Evolutionary conservation across 345 rosid species (phyloP), one percentile per base, ranked within the genome.

Genomic region (Eucalyptus regnans): DNA sequence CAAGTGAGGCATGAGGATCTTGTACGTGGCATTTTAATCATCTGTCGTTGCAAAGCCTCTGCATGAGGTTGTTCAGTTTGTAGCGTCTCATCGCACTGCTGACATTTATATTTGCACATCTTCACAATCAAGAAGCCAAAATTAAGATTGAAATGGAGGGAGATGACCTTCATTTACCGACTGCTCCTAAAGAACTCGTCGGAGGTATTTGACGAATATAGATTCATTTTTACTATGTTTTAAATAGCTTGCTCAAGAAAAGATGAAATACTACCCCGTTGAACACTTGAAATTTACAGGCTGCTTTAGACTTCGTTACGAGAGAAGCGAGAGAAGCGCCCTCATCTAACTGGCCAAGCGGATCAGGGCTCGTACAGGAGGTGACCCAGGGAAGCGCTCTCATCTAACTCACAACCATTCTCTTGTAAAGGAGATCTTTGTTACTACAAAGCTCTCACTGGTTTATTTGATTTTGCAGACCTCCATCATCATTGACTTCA

Each of bases 101-200:
- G 71, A 27, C 14, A 10, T 5, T 12, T 10, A 27, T 27, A 10
- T 60, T 12, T 60, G 66, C 66, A 60, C 31, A 60, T 27, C 66
- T 60, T 60, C 66, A 27, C n/a, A 58, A 60, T 60, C 31, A 60
- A 60, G 66, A 60, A 27, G 66, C 13, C 71, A 29, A 29, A n/a
- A 62, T 62, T 62, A 93, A 96, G 94, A 96, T 97, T 91, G 93
- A 96, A 93, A 80, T 96, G 95, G 92, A 91, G 29, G 98, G 99
- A 88, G 95, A 96, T 11, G 98, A 96, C 87, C 98, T 97, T 44
- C 96, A 97, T 93, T 92, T 97, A 88, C 98, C 99, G 49, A 96
- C 99, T 20, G 99, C 99, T 88, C 94, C 96, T 22, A 94, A 71
- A 90, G 94, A 94, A 93, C 96, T 97, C 91, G 98, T 97, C 54